phyloP scores from a whole-genome alignment of 1,284 basidiomycete genomes.

The Austroboletus novae-zelandiae region DNA sequence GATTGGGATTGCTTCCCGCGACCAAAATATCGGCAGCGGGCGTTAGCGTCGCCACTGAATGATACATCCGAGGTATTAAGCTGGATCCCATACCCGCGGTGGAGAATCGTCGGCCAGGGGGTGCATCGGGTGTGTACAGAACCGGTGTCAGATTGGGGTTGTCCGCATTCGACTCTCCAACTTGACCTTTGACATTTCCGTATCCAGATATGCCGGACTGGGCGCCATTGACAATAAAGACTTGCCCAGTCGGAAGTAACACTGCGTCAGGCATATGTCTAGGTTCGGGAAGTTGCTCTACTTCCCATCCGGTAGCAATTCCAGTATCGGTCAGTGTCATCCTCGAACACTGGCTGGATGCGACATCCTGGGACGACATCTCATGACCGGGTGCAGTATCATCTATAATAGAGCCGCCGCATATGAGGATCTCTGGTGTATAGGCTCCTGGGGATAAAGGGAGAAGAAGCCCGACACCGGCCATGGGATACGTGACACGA shows the following conservation, averaged over 20 bases:
- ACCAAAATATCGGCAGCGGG: slow-evolving; percentile 72
- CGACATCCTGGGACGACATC: slow-evolving; percentile 67
- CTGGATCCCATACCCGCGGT: slow-evolving; percentile 61
- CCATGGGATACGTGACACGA: slow-evolving; percentile 80
- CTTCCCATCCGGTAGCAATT: slow-evolving; percentile 69
- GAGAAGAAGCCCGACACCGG: slow-evolving; percentile 68
- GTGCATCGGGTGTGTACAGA: slow-evolving; percentile 68
- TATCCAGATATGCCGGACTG: slow-evolving; percentile 79
- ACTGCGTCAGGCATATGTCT: slow-evolving; percentile 82
- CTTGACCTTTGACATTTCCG: slow-evolving; percentile 70
- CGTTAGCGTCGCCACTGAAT: slow-evolving; percentile 73
- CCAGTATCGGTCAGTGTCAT: slow-evolving; percentile 64
- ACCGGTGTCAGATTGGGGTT: slow-evolving; percentile 73
- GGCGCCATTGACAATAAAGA: slow-evolving; percentile 78
- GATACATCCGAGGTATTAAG: slow-evolving; percentile 78
- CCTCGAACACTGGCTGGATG: slow-evolving; percentile 72
- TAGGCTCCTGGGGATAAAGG: slow-evolving; percentile 69
- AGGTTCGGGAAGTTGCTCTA: slow-evolving; percentile 71
- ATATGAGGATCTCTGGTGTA: slow-evolving; percentile 69
- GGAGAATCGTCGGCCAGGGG: slow-evolving; percentile 62
- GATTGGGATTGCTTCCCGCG: slow-evolving; percentile 81
- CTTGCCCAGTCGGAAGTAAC: slow-evolving; percentile 74
- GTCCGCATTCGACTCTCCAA: slow-evolving; percentile 77
- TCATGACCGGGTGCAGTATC: slow-evolving; percentile 59
- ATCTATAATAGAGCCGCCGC: slow-evolving; percentile 72